phyloP scores from a whole-genome alignment of 441 rosid species.

The Gossypium trilobum region DNA sequence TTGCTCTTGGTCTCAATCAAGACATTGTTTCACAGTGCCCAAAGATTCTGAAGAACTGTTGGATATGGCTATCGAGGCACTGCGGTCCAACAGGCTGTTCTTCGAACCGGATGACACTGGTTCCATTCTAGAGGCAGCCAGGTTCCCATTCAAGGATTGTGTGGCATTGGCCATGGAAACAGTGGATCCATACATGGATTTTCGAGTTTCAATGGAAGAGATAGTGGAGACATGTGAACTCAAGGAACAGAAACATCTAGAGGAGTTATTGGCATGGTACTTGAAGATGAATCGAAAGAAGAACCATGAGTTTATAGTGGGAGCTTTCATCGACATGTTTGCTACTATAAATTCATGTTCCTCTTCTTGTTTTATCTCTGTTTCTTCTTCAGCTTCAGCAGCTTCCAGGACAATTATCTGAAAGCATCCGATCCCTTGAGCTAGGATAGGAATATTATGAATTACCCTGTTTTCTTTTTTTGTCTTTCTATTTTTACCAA shows the following conservation, averaged over 20 bases:
- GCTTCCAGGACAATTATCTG: not conserved
- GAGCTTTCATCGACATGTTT: constrained; percentile 22
- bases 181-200: constrained; percentile 22
- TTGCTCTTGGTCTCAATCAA: not conserved
- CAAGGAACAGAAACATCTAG: constrained; percentile 16
- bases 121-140: constrained; percentile 16
- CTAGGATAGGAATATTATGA: not conserved
- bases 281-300: constrained; percentile 23
- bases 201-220: constrained; percentile 25
- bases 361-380: not conserved
- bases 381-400: not conserved
- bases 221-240: constrained; percentile 21
- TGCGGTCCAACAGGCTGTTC: constrained; percentile 23
- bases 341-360: not conserved
- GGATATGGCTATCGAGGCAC: constrained; percentile 18
- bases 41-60: constrained; percentile 9
- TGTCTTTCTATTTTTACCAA: no score
- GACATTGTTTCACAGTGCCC: not conserved
- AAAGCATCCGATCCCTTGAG: not conserved
- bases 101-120: constrained; percentile 22
- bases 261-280: constrained; percentile 27
- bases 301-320: constrained; percentile 24
- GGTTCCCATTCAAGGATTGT: constrained; percentile 14
- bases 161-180: constrained; percentile 22
- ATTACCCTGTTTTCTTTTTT: not conserved